Evolutionary conservation across 202 grass and related monocot genomes (phyloP).

Genomic region (Zoysia matrella): DNA sequence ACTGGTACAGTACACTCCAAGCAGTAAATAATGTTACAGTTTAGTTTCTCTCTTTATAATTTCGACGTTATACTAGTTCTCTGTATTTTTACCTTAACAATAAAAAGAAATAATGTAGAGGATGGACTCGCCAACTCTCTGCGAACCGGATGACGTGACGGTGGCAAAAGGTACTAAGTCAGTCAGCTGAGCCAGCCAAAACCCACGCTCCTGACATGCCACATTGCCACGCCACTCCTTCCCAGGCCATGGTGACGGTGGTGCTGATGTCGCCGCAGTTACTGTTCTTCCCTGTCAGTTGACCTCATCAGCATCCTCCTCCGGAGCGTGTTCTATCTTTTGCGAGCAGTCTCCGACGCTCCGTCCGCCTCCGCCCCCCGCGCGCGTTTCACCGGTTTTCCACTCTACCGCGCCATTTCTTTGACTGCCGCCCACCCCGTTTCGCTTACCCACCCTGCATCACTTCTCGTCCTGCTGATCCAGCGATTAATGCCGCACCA

Average conservation of each 20-base stretch:
- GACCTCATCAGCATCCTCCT: constrained; percentile 25
- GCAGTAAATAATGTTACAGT: too few species aligned
- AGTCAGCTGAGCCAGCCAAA: constrained; percentile 34
- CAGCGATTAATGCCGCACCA: constrained; percentile 55
- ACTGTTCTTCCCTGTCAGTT: constrained; percentile 44
- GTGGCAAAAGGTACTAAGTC: constrained; percentile 1
- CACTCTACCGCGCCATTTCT: constrained; percentile 45
- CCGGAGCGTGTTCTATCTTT: background rate
- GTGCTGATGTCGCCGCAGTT: background rate
- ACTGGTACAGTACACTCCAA: too few species aligned
- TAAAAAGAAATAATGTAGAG: too few species aligned
- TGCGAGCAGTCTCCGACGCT: too few species aligned
- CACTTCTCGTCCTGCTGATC: constrained; percentile 26
- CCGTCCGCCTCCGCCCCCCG: too few species aligned
- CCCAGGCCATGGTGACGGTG: constrained; percentile 16
- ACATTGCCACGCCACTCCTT: too few species aligned
- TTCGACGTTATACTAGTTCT: too few species aligned
- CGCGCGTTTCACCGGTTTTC: background rate
- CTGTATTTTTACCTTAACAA: too few species aligned
- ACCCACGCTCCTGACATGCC: background rate
- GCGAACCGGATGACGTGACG: background rate
- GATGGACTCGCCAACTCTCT: too few species aligned
- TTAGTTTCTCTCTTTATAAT: too few species aligned
- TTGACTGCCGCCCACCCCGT: constrained; percentile 50
- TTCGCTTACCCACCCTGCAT: background rate